Evolutionary conservation across 148 eudicot species (phyloP), one percentile per base, ranked within the genome.

Genomic region (Rhododendron vialii): DNA sequence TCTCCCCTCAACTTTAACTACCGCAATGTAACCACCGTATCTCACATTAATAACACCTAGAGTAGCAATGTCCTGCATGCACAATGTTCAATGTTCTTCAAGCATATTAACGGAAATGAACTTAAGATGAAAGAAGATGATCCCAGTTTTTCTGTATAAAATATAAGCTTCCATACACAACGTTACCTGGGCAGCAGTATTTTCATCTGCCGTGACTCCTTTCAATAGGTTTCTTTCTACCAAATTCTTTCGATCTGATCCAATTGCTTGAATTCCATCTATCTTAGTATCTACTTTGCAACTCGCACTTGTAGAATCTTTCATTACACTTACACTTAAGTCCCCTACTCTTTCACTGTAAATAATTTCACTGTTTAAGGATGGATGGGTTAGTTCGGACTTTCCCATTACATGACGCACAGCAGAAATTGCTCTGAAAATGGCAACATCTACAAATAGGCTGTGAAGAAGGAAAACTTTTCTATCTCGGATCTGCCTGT

Each of bases 161-260:
- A 43, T 24, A 53, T 14, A 65, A 81, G 15, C 33, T 82, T 75
- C 30, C 22, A 69, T 12, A 50, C n/a, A 35, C 43, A 41, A 80
- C 85, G 90, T 91, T 94, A 98, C 99, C 93, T 98, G 99, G 77
- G 98, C 98, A 88, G 99, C 98, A 91, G 98, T 98, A 91, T 98
- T 98, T 89, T 98, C 99, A 94, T 98, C 98, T 67, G 99, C 98
- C 18, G 99, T 95, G 86, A 98, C 91, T 87, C 99, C 99, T 94
- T 98, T 98, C 47, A 98, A 91, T 63, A 98, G 88, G 88, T 98
- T 98, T 88, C 91, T 93, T 86, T 98, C 98, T 11, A 89, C 89
- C 48, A 98, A 86, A 85, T 89, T 88, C 90, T 89, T 90, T 84
- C 86, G 89, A 86, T 93, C 93, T 89, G 93, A 88, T 82, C 95